Percentiles rank a stretch among this genome's conserved stretches.
Evolutionary conservation across 2,329 filamentous ascomycete genomes (phyloP).

Genomic region (Ophiosphaerella herpotricha): DNA sequence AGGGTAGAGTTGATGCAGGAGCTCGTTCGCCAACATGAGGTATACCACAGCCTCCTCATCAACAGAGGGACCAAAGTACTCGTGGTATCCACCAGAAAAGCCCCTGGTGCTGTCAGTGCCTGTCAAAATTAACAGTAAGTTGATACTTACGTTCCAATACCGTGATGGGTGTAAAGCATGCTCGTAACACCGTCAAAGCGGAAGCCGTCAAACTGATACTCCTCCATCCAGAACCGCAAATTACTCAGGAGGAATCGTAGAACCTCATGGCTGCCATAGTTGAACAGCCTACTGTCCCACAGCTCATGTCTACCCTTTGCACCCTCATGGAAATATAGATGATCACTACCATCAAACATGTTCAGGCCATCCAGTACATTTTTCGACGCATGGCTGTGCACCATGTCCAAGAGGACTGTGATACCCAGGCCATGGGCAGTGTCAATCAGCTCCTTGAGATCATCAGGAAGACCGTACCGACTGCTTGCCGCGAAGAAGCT

Average conservation of each 20-base stretch:
- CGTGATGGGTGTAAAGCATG: constrained; percentile 96
- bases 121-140: not conserved
- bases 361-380: constrained; percentile 95
- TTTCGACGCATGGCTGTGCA: constrained; percentile 97
- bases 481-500: constrained; percentile 98
- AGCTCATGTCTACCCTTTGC: constrained; percentile 83
- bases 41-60: constrained; percentile 95
- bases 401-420: constrained; percentile 89
- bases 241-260: constrained; percentile 95
- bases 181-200: constrained; percentile 97
- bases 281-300: constrained; percentile 97
- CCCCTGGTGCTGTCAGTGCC: constrained; percentile 61
- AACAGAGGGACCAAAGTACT: constrained; percentile 89
- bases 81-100: constrained; percentile 96
- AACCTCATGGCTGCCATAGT: constrained; percentile 94
- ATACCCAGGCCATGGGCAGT: constrained; percentile 91
- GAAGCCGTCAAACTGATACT: constrained; percentile 96
- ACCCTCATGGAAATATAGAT: constrained; percentile 93
- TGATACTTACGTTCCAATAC: constrained; percentile 83
- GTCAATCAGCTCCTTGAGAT: constrained; percentile 94
- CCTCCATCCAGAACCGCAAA: constrained; percentile 98
- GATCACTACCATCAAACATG: constrained; percentile 92
- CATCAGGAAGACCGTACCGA: constrained; percentile 89
- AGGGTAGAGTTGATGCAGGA: constrained; percentile 90
- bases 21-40: constrained; percentile 93